Conservation (phyloP, 352 stramenopile species). For the Globisporangium rhizosaccharum region DNA sequence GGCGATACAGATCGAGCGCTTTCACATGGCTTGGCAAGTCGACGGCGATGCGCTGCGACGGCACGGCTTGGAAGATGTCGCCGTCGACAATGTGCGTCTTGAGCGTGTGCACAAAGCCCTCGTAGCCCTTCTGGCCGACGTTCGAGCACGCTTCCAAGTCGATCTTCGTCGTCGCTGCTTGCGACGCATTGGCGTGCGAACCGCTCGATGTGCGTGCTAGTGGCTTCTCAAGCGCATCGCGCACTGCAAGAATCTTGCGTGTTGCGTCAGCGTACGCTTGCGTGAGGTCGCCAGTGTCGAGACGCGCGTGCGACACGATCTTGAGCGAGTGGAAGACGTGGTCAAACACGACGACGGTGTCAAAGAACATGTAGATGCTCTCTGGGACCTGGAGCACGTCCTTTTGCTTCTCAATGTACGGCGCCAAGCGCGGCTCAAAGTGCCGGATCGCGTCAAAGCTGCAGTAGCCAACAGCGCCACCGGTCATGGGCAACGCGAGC, state of each 20-base stretch:
- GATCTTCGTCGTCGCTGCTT: conserved; percentile 27
- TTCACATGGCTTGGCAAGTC: conserved; percentile 63
- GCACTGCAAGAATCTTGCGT: conserved; percentile 66
- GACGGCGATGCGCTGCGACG: conserved; percentile 71
- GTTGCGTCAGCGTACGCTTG: conserved; percentile 68
- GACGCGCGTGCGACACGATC: conserved; percentile 77
- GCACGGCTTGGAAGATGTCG: conserved; percentile 89
- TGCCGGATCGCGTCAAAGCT: conserved; percentile 86
- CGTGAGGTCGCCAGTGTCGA: conserved; percentile 61
- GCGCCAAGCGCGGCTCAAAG: conserved; percentile 82
- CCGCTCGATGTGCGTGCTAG: conserved; percentile 50
- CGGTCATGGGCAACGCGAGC: conserved; percentile 77
- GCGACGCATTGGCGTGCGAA: conserved; percentile 40
- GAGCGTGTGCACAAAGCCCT: conserved; percentile 81
- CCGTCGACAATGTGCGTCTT: conserved; percentile 88
- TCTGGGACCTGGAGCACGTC: conserved; percentile 82
- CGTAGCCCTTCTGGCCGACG: conserved; percentile 79
- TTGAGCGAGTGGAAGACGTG: conserved; percentile 89
- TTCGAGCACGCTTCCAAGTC: conserved; percentile 78
- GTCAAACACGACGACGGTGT: conserved; percentile 88
- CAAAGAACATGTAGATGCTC: conserved; percentile 90
- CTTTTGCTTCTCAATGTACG: conserved; percentile 66
- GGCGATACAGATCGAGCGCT: conserved; percentile 80
- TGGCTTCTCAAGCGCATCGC: conserved; percentile 53
- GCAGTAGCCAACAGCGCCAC: conserved; percentile 84